Conservation (phyloP, 2,329 filamentous ascomycete genomes). For the Tolypocladium album region DNA sequence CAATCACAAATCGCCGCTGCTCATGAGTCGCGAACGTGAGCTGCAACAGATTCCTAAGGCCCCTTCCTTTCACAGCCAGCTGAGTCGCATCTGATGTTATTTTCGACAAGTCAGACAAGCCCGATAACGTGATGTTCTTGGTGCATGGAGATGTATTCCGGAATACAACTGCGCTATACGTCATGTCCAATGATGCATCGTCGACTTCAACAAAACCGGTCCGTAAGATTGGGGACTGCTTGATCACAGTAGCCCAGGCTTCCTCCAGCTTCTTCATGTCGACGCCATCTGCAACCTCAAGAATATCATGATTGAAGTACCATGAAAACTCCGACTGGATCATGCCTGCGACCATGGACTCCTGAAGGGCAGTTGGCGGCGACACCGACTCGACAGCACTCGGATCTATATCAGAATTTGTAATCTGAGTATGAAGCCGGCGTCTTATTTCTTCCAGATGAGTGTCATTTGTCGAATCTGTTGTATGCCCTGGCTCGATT, state of each 20-base stretch:
- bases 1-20: slow-evolving; percentile 31
- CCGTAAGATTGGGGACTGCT: slow-evolving; percentile 58
- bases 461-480: not conserved
- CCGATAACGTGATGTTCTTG: slow-evolving; percentile 11
- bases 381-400: slow-evolving; percentile 46
- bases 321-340: slow-evolving; percentile 57
- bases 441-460: slow-evolving; percentile 11
- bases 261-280: slow-evolving; percentile 44
- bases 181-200: slow-evolving; percentile 40
- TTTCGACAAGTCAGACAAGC: slow-evolving; percentile 20
- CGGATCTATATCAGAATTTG: slow-evolving; percentile 20
- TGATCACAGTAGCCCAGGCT: slow-evolving; percentile 53
- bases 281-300: slow-evolving; percentile 45
- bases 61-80: slow-evolving; percentile 25
- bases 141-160: slow-evolving; percentile 13
- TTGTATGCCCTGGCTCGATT: not conserved
- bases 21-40: slow-evolving; percentile 28
- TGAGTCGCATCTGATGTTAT: slow-evolving; percentile 25
- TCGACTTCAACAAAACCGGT: slow-evolving; percentile 62
- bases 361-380: slow-evolving; percentile 74
- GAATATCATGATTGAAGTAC: slow-evolving; percentile 80
- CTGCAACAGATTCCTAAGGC: slow-evolving; percentile 33
- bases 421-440: slow-evolving; percentile 27
- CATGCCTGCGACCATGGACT: slow-evolving; percentile 80
- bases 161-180: slow-evolving; percentile 39